Evolutionary conservation across 768 basidiomycete species (phyloP), one percentile per base, ranked within the genome.

Genomic region (Mycena haematopus): DNA sequence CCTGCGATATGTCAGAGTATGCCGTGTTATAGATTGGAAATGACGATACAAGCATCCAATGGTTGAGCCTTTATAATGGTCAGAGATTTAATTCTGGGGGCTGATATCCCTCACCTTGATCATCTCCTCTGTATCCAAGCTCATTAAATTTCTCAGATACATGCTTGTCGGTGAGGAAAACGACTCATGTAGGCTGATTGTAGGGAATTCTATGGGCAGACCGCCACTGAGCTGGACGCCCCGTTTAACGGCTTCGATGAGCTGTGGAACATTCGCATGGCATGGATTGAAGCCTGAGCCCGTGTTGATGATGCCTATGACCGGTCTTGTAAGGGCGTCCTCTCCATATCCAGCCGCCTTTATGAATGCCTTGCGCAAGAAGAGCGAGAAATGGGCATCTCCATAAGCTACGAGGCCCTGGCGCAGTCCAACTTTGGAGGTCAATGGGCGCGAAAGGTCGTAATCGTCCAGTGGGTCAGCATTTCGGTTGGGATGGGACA

Each of bases 121-220:
- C 66, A 67, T 67, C 25, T 67, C 66, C n/a, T 64, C 66, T 10
- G 66, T 67, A 29, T 67, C 66, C 62, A 67, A 64, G 47, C 62
- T 63, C 59, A 67, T 60, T 8, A 67, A 50, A 21, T 67, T 67
- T 19, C 66, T 50, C 51, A 67, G 33, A 53, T 63, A 67, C 62
- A 67, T 63, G 56, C 66, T 67, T 9, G 66, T 60, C 2, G 66
- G 66, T 27, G 66, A 63, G 6, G 59, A 46, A 27, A 64, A 67
- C 3, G 66, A 67, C 42, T 67, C 66, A 62, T 67, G 66, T 5
- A 67, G 52, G 52, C 55, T 57, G 40, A 67, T 67, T 8, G 66
- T 67, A 19, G 66, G 66, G 52, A 67, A 67, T 17, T 67, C 66
- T 11, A 67, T 67, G 19, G 66, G 66, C 35, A 67, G 40, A 27